Base-by-base conservation (phyloP, 2,329 filamentous ascomycete species). In the Xylariaceae sp. region DNA sequence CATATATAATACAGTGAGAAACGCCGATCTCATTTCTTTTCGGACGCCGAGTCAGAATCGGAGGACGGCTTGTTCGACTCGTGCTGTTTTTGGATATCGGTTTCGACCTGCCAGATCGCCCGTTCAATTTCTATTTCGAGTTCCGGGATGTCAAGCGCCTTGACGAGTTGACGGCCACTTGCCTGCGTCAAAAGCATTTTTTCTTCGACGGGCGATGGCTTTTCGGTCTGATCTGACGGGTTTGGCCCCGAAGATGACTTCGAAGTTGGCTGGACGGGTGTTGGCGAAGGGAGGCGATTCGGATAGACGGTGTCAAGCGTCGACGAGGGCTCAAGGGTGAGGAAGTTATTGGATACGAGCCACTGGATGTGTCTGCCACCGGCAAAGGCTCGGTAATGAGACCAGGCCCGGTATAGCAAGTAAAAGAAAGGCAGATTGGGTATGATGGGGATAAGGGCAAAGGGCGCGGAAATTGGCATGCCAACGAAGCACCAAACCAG, bases 391-490 rank as follows among this genome's bases (percentile, higher is more conserved):
- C 86, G 82, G 83, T 88, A 95, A 69, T 96, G 90, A 17, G 89
- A 95, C 86, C 88, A 97, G 22, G 90, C 87, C 56, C 94, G 82
- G 73, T 95, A 99, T 15, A 82, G 82, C 38, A 97, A 80, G 68
- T 97, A 99, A 75, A 97, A 97, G 75, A 97, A 97, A 15, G 94
- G 94, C 11, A 99, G 75, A 66, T 99, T 96, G 33, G 92, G 91
- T 55, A 96, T 79, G 54, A 12, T 10, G 33, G 94, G 94, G 39
- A 99, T 74, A 42, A 96, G 70, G 4, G 83, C 90, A 67, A 97
- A 82, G 0, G 94, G 94, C 1, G 84, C 80, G 44, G 87, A 86
- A 45, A 96, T 78, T 18, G 94, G 94, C 80, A 95, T 89, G 59
- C 84, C 86, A 27, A 88, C 69, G 51, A 94, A 74, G 64, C 89